phyloP scores from a whole-genome alignment of 1,284 basidiomycete species.

The Neolentinus lepideus region DNA sequence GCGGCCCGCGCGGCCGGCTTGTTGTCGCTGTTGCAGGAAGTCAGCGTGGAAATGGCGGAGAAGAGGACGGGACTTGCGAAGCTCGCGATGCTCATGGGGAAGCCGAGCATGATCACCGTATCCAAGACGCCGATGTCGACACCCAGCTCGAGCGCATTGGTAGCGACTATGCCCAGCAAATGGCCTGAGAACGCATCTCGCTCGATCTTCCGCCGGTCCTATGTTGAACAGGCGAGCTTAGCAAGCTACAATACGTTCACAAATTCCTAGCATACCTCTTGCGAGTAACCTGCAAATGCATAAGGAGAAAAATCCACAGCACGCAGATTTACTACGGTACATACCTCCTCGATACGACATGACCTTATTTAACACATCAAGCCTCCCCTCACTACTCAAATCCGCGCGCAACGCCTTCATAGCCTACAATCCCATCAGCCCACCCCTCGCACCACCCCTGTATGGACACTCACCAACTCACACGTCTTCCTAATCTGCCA shows the following conservation, averaged over 20 bases:
- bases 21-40: constrained; percentile 55
- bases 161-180: constrained; percentile 83
- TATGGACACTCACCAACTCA: constrained; percentile 64
- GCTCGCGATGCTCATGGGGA: constrained; percentile 74
- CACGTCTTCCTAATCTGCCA: constrained; percentile 70
- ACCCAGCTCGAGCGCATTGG: constrained; percentile 86
- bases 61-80: constrained; percentile 41
- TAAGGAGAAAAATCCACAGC: background rate
- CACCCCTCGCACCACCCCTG: background rate
- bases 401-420: constrained; percentile 77
- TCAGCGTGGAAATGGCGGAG: background rate
- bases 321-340: constrained; percentile 5
- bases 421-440: constrained; percentile 31
- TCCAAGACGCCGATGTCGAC: constrained; percentile 88
- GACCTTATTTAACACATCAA: constrained; percentile 73
- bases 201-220: constrained; percentile 84
- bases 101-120: constrained; percentile 86
- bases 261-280: constrained; percentile 32
- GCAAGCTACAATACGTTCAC: background rate
- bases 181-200: constrained; percentile 81
- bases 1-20: constrained; percentile 85
- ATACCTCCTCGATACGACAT: constrained; percentile 82
- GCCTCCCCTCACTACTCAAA: constrained; percentile 67
- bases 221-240: constrained; percentile 2
- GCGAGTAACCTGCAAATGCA: constrained; percentile 42